Base-by-base conservation (phyloP, 2,329 filamentous ascomycete species). In the Alternaria sp. region DNA sequence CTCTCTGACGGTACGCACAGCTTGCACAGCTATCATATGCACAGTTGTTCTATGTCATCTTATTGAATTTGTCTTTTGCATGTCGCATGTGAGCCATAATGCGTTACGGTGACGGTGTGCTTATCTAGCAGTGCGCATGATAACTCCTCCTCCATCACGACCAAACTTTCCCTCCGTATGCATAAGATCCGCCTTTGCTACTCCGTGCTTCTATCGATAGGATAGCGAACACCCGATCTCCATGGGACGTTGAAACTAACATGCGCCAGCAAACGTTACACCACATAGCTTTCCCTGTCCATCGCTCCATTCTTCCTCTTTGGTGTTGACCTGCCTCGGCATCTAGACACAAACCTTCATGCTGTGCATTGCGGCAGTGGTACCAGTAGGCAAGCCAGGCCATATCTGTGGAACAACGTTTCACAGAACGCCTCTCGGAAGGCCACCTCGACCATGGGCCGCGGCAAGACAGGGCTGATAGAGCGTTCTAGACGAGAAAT, bases 341-440 rank as follows among this genome's bases (percentile, higher is more conserved):
- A 22, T 32, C 46, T 43, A 16, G 20, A 32, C 20, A 46, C 11
- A 49, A 34, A 44, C 25, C 30, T 12, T 12, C 20, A 51, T 59
- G 48, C 54, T 36, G 57, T 63, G 22, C 36, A 14, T 46, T n/a
- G 20, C 41, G 18, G n/a, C 25, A 16, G 45, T 28, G 12, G 25
- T 36, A 20, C 41, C 20, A 25, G 4, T 20, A 55, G 12, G 28
- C 45, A 54, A 66, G 62, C 60, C 62, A 60, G 63, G 51, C 66
- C 65, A 64, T 43, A 65, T 57, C 46, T 67, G 64, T 70, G 62
- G 59, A 66, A 62, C 61, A 65, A 66, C 51, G 70, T 75, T 51
- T 34, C 57, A 76, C 75, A 48, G 51, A 65, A 68, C 67, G 70
- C 68, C 71, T 63, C 60, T 72, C 69, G 63, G 65, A 61, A 59